Conservation (phyloP, 139 green algal species). For the Chlorella ohadii region DNA sequence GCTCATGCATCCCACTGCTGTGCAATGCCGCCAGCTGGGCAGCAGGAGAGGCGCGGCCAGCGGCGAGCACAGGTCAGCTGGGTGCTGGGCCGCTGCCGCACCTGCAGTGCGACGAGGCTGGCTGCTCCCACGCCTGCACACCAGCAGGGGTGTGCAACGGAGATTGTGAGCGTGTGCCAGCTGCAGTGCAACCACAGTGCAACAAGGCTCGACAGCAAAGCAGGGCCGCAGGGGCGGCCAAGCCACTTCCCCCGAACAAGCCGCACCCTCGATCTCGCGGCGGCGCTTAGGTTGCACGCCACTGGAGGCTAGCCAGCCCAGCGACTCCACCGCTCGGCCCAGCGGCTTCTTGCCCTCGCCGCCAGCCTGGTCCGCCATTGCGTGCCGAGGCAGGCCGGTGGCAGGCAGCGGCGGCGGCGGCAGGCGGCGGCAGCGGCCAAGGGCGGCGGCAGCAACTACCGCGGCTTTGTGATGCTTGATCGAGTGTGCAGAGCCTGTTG, state of each 20-base stretch:
- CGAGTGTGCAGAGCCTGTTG: too few species aligned
- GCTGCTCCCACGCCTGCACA: conserved; percentile 63
- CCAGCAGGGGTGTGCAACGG: background rate
- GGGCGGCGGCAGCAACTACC: too few species aligned
- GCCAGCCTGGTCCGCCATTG: background rate
- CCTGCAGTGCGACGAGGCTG: conserved; percentile 71
- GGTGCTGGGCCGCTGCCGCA: too few species aligned
- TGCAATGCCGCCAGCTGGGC: too few species aligned
- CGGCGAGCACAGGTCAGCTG: too few species aligned
- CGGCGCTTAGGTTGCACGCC: conserved; percentile 71
- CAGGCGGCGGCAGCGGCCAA: too few species aligned
- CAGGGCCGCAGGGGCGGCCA: background rate
- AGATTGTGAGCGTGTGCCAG: background rate
- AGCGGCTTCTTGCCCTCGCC: conserved; percentile 11
- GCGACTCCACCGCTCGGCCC: conserved; percentile 24
- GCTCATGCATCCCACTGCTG: too few species aligned
- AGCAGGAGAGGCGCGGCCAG: too few species aligned
- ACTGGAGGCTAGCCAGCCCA: conserved; percentile 83
- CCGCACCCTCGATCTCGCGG: conserved; percentile 72
- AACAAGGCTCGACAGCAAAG: background rate
- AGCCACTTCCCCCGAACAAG: too few species aligned
- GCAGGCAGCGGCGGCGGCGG: too few species aligned
- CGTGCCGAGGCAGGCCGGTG: too few species aligned
- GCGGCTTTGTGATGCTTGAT: too few species aligned
- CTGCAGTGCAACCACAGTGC: background rate